These are phyloP conservation scores for Cladosporium oxysporum DNA, from an alignment of 2,329 filamentous ascomycete species.

Conservation along the genomic window DNA sequence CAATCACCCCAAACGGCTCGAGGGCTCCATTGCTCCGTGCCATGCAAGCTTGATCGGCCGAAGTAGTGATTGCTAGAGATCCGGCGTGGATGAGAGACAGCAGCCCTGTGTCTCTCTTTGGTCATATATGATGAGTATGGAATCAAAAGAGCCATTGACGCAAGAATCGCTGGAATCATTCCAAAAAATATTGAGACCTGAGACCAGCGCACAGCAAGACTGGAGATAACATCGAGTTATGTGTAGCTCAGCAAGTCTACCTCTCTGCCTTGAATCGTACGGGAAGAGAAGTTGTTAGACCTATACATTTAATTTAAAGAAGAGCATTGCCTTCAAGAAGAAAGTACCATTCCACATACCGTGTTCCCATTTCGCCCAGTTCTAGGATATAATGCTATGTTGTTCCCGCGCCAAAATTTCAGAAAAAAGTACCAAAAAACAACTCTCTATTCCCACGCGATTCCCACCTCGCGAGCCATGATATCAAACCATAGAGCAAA, in stretches of 20 bases:
- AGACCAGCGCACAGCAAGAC: too few relatives aligned
- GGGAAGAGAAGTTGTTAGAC: too few relatives aligned
- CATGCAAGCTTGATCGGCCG: neutral
- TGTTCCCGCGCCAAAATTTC: neutral
- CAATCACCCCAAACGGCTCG: too few relatives aligned
- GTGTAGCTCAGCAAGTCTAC: too few relatives aligned
- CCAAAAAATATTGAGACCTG: too few relatives aligned
- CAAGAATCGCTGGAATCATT: too few relatives aligned
- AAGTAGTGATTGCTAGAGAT: neutral
- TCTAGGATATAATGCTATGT: neutral
- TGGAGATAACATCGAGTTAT: too few relatives aligned
- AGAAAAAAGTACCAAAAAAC: neutral
- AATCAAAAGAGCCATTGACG: neutral
- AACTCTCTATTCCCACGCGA: neutral
- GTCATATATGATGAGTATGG: too few relatives aligned
- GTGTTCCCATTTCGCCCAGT: neutral
- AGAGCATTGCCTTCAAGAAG: neutral
- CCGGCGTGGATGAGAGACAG: too few relatives aligned
- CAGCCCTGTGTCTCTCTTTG: too few relatives aligned
- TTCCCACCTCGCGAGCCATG: neutral
- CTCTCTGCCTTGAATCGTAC: too few relatives aligned
- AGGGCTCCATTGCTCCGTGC: neutral
- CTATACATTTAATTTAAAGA: too few relatives aligned
- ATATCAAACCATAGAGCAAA: neutral
- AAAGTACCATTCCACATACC: neutral